These are phyloP conservation scores for Backusella liffmaniae DNA, from an alignment of 192 early-diverging fungal genomes.

Conservation along the genomic window DNA sequence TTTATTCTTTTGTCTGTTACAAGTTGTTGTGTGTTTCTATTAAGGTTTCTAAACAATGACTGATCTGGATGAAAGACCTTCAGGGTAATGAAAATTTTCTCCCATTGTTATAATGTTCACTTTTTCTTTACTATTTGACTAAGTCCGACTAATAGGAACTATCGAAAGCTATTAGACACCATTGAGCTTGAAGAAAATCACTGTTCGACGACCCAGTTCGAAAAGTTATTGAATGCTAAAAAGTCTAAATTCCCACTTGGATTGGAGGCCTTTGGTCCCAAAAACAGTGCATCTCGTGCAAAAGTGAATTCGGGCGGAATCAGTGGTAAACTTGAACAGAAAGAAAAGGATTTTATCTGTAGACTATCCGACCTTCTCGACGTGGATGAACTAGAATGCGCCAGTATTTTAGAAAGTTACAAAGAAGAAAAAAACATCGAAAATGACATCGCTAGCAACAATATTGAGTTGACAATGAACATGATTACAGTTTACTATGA, in stretches of 20 bases:
- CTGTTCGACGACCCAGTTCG: conserved; percentile 19
- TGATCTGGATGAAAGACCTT: conserved; percentile 9
- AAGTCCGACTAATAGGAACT: conserved; percentile 19
- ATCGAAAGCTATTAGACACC: conserved; percentile 23
- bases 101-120: not conserved
- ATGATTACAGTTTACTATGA: conserved; percentile 22
- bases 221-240: conserved; percentile 32
- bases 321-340: conserved; percentile 31
- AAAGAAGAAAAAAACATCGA: conserved; percentile 10
- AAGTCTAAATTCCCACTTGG: conserved; percentile 32
- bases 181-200: conserved; percentile 26
- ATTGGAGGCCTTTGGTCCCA: conserved; percentile 36
- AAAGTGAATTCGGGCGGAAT: conserved; percentile 33
- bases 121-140: not conserved
- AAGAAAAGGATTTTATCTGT: conserved; percentile 40
- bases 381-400: conserved; percentile 42
- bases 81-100: not conserved
- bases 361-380: conserved; percentile 37
- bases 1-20: not conserved
- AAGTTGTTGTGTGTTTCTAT: not conserved
- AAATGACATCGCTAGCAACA: not conserved
- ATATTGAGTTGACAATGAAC: not conserved
- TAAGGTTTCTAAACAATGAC: conserved; percentile 1
- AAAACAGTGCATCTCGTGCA: conserved; percentile 31
- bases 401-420: conserved; percentile 22